Conservation (phyloP, 306 rosid genomes). For the Fagus sylvatica region DNA sequence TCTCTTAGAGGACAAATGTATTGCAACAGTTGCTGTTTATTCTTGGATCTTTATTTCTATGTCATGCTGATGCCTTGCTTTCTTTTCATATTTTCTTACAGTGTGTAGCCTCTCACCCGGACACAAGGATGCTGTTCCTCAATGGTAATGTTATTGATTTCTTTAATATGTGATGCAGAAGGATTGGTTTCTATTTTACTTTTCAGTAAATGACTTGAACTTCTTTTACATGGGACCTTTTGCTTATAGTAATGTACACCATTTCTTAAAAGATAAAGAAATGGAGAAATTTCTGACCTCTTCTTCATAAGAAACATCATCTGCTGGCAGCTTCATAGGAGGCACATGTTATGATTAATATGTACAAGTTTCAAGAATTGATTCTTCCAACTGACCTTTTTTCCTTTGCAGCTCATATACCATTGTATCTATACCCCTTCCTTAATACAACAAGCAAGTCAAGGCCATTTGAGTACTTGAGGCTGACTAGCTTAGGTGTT, state of each 20-base stretch:
- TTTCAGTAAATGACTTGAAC: too few relatives aligned
- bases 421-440: constrained; percentile 78
- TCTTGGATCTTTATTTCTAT: constrained; percentile 3
- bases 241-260: background rate
- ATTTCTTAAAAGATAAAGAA: background rate
- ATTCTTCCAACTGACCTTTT: constrained; percentile 18
- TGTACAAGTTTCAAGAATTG: background rate
- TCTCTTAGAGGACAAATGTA: background rate
- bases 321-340: background rate
- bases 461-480: constrained; percentile 74
- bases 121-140: constrained; percentile 74
- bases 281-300: background rate
- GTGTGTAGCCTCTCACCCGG: constrained; percentile 90
- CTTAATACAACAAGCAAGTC: constrained; percentile 77
- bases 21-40: background rate
- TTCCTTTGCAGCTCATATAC: constrained; percentile 72
- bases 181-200: too few relatives aligned
- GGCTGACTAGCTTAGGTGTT: constrained; percentile 88
- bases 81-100: constrained; percentile 31
- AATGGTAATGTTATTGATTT: constrained; percentile 58
- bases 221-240: background rate
- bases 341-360: background rate
- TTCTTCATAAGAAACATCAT: background rate
- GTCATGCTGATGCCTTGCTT: constrained; percentile 22
- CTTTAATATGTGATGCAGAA: constrained; percentile 21